Evolutionary conservation across 148 eudicot species (phyloP), one percentile per base, ranked within the genome.

Genomic region (Polygonum aviculare): DNA sequence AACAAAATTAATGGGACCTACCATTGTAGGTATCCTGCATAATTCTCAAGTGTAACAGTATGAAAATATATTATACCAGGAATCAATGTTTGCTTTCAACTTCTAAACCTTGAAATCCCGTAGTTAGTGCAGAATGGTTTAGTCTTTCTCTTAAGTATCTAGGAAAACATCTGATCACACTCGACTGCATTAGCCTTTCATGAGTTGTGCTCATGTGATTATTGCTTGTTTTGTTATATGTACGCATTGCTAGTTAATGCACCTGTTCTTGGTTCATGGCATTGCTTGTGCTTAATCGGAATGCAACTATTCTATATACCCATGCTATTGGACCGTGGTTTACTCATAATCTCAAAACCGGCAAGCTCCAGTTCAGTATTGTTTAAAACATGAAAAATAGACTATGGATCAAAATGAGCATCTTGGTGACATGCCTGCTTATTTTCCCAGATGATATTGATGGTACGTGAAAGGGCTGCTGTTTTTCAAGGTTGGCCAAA

Each of bases 371-470:
- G 12, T 60, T 60, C 35, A 60, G 67, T 3, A 26, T 4, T 47
- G 8, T 54, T 26, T n/a, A 54, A 36, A 67, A 21, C 19, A 18
- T 69, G 19, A 45, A 45, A 73, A 54, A 59, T 59, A 72, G 75
- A 75, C 79, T 79, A 9, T 77, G 76, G 74, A 77, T 79, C 65
- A 62, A 77, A 76, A 80, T 73, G 74, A 72, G 77, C 76, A 76
- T 76, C 38, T 49, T 87, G 76, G 95, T 90, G 80, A 90, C 88
- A 79, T 49, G 74, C 77, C 65, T 87, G 82, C 83, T 87, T 87
- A 31, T 93, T 90, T 90, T 87, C 85, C 95, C 98, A 93, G 96
- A 90, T 93, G 90, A 85, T 75, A 80, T 77, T 88, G 96, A 93
- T 82, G 98, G 92, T 78, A 89, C 98, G 98, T 89, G 96, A 93